phyloP scores from a whole-genome alignment of 768 basidiomycete genomes.

The Xerocomellus chrysenteron region DNA sequence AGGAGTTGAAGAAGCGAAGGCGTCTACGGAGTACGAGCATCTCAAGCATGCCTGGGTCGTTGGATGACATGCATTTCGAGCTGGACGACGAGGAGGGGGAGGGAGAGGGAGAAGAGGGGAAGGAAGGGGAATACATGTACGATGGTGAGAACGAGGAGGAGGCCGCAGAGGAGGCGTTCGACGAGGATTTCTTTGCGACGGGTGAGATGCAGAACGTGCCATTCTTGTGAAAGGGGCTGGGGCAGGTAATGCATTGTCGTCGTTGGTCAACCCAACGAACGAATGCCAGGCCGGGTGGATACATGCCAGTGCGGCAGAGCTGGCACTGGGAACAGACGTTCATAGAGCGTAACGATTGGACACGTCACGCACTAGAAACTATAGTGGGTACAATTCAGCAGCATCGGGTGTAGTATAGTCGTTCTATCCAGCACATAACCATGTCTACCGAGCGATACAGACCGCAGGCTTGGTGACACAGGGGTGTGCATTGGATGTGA shows the following conservation, averaged over 20 bases:
- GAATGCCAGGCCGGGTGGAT: background rate
- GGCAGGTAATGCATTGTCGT: background rate
- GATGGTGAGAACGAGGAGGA: slow-evolving; percentile 54
- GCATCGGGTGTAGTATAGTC: background rate
- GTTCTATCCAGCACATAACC: background rate
- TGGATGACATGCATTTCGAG: slow-evolving; percentile 61
- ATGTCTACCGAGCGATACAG: background rate
- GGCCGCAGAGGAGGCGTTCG: slow-evolving; percentile 70
- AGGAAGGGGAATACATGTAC: slow-evolving; percentile 31
- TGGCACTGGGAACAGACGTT: background rate
- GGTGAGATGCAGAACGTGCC: slow-evolving; percentile 83
- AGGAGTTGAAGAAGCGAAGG: slow-evolving; percentile 38
- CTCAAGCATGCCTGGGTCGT: slow-evolving; percentile 84
- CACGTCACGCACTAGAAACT: background rate
- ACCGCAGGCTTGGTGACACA: no score
- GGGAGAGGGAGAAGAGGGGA: slow-evolving; percentile 28
- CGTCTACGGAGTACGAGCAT: slow-evolving; percentile 59
- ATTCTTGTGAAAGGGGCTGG: slow-evolving; percentile 43
- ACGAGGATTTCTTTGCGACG: slow-evolving; percentile 75
- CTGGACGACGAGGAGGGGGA: slow-evolving; percentile 52
- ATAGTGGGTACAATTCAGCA: background rate
- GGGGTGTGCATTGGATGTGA: no score
- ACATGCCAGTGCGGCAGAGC: background rate
- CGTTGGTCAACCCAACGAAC: background rate
- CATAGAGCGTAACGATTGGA: slow-evolving; percentile 5